These are phyloP conservation scores for Lasiodiplodia citricola DNA, from an alignment of 2,329 filamentous ascomycete genomes.

Conservation along the genomic window DNA sequence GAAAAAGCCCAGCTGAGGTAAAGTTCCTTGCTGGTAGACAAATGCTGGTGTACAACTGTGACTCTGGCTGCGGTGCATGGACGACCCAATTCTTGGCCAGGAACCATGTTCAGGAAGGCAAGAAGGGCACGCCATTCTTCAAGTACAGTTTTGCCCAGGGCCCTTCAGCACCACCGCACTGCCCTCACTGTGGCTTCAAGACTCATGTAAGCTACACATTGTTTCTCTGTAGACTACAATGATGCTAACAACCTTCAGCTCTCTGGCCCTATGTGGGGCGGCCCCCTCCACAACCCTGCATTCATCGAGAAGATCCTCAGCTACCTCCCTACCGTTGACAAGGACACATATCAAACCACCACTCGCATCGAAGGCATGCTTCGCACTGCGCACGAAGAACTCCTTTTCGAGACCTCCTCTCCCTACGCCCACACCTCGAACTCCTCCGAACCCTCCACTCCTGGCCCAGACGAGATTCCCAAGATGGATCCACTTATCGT, in stretches of 20 bases:
- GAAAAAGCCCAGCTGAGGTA: conserved; percentile 80
- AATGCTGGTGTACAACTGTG: conserved; percentile 92
- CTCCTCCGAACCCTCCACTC: conserved; percentile 33
- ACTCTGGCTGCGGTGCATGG: conserved; percentile 90
- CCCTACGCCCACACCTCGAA: conserved; percentile 31
- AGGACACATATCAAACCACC: conserved; percentile 76
- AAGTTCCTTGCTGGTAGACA: conserved; percentile 91
- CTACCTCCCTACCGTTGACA: conserved; percentile 70
- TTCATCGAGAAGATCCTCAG: conserved; percentile 83
- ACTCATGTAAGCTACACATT: conserved; percentile 63
- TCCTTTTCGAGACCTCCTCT: conserved; percentile 38
- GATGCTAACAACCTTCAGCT: conserved; percentile 47
- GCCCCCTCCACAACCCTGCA: conserved; percentile 80
- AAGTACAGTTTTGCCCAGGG: conserved; percentile 79
- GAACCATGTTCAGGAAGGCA: conserved; percentile 69
- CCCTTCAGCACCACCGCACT: conserved; percentile 69
- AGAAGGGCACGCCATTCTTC: conserved; percentile 70
- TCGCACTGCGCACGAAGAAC: conserved; percentile 82
- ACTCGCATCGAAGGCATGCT: conserved; percentile 90
- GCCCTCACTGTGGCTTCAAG: conserved; percentile 83
- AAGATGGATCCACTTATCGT: conserved; percentile 30
- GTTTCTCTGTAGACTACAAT: background rate
- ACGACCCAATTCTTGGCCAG: conserved; percentile 78
- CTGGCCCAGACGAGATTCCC: conserved; percentile 39
- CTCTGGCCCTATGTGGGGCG: conserved; percentile 93